Percentiles rank a stretch among this genome's conserved stretches.
Evolutionary conservation across 257 asterid genomes (phyloP).

Genomic region (Solanum peruvianum): DNA sequence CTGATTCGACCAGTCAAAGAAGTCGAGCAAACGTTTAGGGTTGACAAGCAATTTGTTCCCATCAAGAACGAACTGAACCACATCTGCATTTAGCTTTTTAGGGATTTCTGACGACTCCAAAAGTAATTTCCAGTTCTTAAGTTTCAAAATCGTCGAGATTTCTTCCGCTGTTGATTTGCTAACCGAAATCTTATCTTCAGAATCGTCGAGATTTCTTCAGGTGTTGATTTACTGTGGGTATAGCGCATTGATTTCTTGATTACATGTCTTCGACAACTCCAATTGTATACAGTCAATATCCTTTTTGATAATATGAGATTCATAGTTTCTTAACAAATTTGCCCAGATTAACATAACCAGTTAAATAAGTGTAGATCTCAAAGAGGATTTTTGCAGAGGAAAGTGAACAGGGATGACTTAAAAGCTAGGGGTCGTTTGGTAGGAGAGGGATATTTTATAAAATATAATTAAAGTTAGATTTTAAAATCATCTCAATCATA

Average conservation of each 20-base stretch:
- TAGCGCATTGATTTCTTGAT: neutral
- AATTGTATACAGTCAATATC: neutral
- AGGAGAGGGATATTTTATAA: no score
- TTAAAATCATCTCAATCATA: no score
- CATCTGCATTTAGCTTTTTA: constrained; percentile 34
- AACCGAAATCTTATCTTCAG: constrained; percentile 36
- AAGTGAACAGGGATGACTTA: neutral
- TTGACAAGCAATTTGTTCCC: constrained; percentile 33
- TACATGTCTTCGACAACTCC: neutral
- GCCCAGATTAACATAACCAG: neutral
- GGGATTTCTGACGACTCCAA: constrained; percentile 52
- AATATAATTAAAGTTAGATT: no score
- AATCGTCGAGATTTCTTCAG: constrained; percentile 44
- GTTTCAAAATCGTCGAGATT: constrained; percentile 40
- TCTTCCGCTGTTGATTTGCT: constrained; percentile 47
- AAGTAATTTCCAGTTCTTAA: constrained; percentile 49
- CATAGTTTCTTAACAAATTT: neutral
- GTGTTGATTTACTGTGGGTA: constrained; percentile 23
- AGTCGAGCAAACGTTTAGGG: constrained; percentile 60
- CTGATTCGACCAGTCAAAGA: constrained; percentile 58
- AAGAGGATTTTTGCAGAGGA: neutral
- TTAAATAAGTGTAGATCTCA: neutral
- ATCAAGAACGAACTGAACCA: constrained; percentile 51
- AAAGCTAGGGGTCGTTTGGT: no score
- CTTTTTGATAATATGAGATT: neutral